Evolutionary conservation across 345 rosid species (phyloP).

Genomic region (Lumnitzera racemosa): DNA sequence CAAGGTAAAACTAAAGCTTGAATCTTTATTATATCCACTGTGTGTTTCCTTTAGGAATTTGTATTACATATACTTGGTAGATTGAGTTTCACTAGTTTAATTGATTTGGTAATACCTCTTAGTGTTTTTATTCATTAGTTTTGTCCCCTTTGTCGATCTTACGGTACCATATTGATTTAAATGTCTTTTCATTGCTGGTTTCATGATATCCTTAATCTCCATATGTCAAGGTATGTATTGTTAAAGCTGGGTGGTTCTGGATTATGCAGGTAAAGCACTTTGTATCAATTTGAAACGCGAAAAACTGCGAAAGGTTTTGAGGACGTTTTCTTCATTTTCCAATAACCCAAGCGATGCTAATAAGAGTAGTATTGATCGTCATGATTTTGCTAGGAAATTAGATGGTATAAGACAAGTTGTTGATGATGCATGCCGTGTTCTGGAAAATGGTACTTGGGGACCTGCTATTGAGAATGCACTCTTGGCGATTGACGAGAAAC

Average conservation of each 20-base stretch:
- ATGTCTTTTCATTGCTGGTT: too few relatives aligned
- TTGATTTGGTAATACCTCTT: neutral
- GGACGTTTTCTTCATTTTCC: constrained; percentile 28
- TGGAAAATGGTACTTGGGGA: constrained; percentile 73
- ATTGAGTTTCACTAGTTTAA: neutral
- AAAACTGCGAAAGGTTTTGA: constrained; percentile 13
- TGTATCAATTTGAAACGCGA: constrained; percentile 13
- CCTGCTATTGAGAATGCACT: constrained; percentile 51
- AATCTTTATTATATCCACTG: too few relatives aligned
- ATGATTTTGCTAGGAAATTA: constrained; percentile 24
- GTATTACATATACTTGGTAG: neutral
- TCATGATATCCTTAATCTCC: too few relatives aligned
- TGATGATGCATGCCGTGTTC: constrained; percentile 42
- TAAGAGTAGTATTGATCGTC: constrained; percentile 19
- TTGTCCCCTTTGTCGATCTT: neutral
- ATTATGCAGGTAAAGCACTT: constrained; percentile 26
- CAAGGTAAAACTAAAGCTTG: constrained; percentile 3
- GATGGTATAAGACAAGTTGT: constrained; percentile 29
- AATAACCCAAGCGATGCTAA: constrained; percentile 19
- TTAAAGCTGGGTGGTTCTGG: constrained; percentile 2
- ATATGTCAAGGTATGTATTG: neutral
- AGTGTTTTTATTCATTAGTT: neutral
- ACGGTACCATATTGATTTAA: too few relatives aligned
- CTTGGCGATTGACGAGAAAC: constrained; percentile 35
- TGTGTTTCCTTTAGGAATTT: too few relatives aligned